Base-by-base conservation (phyloP, 768 basidiomycete genomes). In the Candolleomyces eurysporus region DNA sequence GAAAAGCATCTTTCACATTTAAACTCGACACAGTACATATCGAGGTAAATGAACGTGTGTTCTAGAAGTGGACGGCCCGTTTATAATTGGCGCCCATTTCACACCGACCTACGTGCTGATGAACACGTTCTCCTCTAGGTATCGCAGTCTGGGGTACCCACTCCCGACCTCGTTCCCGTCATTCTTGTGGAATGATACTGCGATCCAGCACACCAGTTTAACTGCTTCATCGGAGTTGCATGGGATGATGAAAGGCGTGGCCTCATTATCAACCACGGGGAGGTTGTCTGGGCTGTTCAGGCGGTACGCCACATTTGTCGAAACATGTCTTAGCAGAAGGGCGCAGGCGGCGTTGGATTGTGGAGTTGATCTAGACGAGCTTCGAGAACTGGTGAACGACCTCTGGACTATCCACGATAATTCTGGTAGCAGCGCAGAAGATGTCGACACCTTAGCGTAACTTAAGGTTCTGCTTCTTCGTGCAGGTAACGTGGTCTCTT, bases 331-430 rank as follows among this genome's bases (percentile, higher is more conserved):
- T 3, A 75, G 77, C 58, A 78, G 76, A 51, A 79, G 73, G 17
- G 68, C 74, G 45, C 55, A 42, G 13, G 69, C 70, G 40, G 71
- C 73, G 21, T 68, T 78, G 17, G 61, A 68, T 31, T 69, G 76
- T 58, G 80, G 78, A 17, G 72, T 85, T 19, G 81, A 85, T 59
- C 62, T 69, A 4, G 89, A 89, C 62, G 87, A 88, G 4, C 65
- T 88, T 57, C 78, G 68, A 58, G 87, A 87, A 55, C 69, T 90
- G 39, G 77, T 71, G 16, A 82, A 84, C 64, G 80, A 81, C 45
- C 66, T 90, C 51, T 88, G 89, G 87, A 80, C 78, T 19, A 72
- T 89, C 31, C 79, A 81, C 52, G 87, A 87, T 61, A 75, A 72
- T 63, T 72, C 75, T 30, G n/a, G 40, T 4, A 21, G n/a, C 13